These are phyloP conservation scores for Sphagnum magellanicum DNA, from an alignment of 228 moss, liverwort and hornwort genomes.

Conservation along the genomic window DNA sequence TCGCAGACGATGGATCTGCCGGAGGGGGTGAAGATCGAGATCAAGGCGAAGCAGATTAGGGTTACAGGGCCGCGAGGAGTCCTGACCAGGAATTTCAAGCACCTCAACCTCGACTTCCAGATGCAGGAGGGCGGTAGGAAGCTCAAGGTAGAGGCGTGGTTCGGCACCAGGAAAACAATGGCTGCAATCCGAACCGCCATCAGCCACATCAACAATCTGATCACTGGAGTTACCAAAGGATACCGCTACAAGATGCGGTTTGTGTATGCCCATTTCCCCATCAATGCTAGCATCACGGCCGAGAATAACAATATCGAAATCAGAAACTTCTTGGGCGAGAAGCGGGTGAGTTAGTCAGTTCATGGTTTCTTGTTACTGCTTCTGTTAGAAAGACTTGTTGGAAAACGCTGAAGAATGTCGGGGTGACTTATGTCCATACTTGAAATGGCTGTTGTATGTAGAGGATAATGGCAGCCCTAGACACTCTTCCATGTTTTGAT, in stretches of 20 bases:
- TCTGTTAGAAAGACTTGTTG: no score
- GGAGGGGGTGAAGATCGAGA: constrained; percentile 56
- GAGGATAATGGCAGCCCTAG: no score
- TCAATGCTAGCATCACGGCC: constrained; percentile 70
- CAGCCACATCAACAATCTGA: constrained; percentile 34
- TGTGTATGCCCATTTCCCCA: constrained; percentile 79
- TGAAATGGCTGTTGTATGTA: no score
- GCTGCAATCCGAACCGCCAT: constrained; percentile 82
- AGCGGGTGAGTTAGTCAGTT: constrained; percentile 35
- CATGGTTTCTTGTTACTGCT: background rate
- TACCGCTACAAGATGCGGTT: constrained; percentile 65
- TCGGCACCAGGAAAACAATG: constrained; percentile 67
- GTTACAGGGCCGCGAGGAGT: constrained; percentile 69
- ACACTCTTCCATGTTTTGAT: no score
- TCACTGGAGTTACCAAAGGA: constrained; percentile 42
- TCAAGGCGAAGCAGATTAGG: constrained; percentile 80
- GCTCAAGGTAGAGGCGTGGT: constrained; percentile 85
- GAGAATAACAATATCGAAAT: constrained; percentile 41
- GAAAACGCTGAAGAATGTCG: no score
- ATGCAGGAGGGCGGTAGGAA: constrained; percentile 58
- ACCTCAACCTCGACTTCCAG: constrained; percentile 86
- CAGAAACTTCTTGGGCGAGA: constrained; percentile 68
- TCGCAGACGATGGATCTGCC: constrained; percentile 53
- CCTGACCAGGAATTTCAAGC: constrained; percentile 75
- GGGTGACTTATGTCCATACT: no score